Base-by-base conservation (phyloP, 2,329 filamentous ascomycete species). In the Ascochyta clinopodiicola region DNA sequence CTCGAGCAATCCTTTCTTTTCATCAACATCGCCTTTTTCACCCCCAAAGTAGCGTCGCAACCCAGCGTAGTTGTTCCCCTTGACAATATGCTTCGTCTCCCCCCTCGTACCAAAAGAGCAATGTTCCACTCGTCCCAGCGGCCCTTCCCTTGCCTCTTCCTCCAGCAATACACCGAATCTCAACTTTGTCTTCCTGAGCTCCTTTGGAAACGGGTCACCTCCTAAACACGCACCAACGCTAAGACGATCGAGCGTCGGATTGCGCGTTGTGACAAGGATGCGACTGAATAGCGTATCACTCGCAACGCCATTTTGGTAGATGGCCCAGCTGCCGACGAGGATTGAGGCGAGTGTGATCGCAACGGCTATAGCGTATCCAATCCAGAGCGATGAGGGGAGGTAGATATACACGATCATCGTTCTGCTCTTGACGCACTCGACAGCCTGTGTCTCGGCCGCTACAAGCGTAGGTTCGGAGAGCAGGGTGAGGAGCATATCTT, bases 161-260 rank as follows among this genome's bases (percentile, higher is more conserved):
- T 77, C 72, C 1, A 75, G 51, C 40, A 78, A 56, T 2, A 78
- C 75, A 0, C 76, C 76, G 50, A 78, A 78, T 25, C 72, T 61
- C 32, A 78, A 49, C 46, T 76, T 75, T 15, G 72, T 76, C 53
- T 69, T 51, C 19, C 63, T 69, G 10, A 78, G 54, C 37, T 76
- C 75, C 51, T 70, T 71, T 0, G 75, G 75, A 34, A 78, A 77
- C 0, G 76, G 76, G 48, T 78, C 75, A 6, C 74, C 73, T 2
- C 75, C 76, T 1, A 78, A 60, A 60, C 76, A 78, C 3, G 75
- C 69, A 5, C 75, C 69, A 38, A 80, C 67, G 75, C 66, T 71
- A 24, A 77, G 45, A 15, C 69, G 61, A 51, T 76, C 74, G 0
- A 77, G 61, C n/a, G 73, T 77, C 3, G 74, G 71, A 43, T 76